A percentile compares a stretch with the other conserved stretches of the same genome.
phyloP scores from a whole-genome alignment of 2,329 filamentous ascomycete species.

The Aspergillus versicolor region DNA sequence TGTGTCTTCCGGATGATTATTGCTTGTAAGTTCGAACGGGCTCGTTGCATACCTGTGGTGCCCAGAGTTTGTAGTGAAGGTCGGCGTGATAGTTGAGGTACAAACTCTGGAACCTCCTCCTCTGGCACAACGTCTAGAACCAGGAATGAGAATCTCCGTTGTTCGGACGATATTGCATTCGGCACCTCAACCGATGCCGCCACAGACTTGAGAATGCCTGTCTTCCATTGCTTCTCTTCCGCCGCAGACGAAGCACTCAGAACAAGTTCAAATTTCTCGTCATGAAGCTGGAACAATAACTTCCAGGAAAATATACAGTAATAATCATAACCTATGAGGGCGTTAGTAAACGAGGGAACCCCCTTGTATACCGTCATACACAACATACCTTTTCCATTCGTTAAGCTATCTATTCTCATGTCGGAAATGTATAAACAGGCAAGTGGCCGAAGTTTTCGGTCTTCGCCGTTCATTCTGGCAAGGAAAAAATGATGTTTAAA shows the following conservation, averaged over 20 bases:
- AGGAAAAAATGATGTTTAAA: conserved; percentile 79
- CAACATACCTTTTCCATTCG: conserved; percentile 36
- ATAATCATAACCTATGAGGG: conserved; percentile 71
- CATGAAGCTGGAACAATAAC: conserved; percentile 73
- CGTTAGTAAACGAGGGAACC: conserved; percentile 11
- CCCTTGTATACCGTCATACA: conserved; percentile 13
- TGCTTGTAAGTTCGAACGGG: conserved; percentile 67
- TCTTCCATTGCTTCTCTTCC: conserved; percentile 80
- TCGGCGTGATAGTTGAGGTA: conserved; percentile 55
- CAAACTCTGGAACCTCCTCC: conserved; percentile 72
- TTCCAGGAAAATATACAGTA: conserved; percentile 91
- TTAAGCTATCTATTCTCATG: conserved; percentile 37
- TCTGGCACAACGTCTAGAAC: conserved; percentile 70
- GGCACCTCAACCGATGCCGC: conserved; percentile 52
- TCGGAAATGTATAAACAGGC: conserved; percentile 66
- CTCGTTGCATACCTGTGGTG: conserved; percentile 70
- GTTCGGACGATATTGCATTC: conserved; percentile 39
- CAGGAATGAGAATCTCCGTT: conserved; percentile 42
- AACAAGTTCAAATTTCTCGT: conserved; percentile 78
- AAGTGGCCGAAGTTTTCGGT: conserved; percentile 69
- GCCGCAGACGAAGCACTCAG: conserved; percentile 79
- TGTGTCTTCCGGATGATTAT: conserved; percentile 86
- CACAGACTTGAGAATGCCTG: conserved; percentile 58
- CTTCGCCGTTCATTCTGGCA: conserved; percentile 64
- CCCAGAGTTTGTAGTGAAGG: conserved; percentile 77